Percentiles rank a stretch among this genome's conserved stretches.
Evolutionary conservation across 1,284 basidiomycete species (phyloP).

Genomic region (Puccinia novopanici): DNA sequence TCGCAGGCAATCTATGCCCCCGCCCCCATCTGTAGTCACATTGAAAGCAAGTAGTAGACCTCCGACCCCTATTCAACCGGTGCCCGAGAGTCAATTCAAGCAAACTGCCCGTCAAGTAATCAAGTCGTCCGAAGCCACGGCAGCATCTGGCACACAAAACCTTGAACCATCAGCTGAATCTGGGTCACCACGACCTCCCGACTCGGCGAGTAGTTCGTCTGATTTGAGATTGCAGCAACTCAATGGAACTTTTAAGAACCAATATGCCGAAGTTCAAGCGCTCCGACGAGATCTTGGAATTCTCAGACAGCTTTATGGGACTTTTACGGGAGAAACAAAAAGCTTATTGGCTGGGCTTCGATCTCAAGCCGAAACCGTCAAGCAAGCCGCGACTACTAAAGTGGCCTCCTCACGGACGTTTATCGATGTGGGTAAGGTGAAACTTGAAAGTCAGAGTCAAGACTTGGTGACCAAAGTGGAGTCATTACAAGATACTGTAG

Average conservation of each 20-base stretch:
- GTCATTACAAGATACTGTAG: slow-evolving; percentile 88
- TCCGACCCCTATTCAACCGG: slow-evolving; percentile 66
- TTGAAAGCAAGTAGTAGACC: slow-evolving; percentile 60
- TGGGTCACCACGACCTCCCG: slow-evolving; percentile 45
- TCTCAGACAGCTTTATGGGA: slow-evolving; percentile 88
- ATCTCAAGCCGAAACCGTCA: slow-evolving; percentile 79
- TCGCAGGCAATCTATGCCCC: slow-evolving; percentile 62
- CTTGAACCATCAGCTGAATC: slow-evolving; percentile 39
- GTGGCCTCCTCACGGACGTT: slow-evolving; percentile 84
- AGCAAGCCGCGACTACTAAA: slow-evolving; percentile 73
- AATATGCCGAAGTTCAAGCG: slow-evolving; percentile 91
- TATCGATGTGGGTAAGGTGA: slow-evolving; percentile 86
- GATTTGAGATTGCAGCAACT: slow-evolving; percentile 65
- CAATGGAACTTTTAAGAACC: slow-evolving; percentile 79
- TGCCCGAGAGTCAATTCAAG: slow-evolving; percentile 72
- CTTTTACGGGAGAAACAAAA: slow-evolving; percentile 88
- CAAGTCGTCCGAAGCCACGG: slow-evolving; percentile 44
- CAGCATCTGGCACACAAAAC: not conserved
- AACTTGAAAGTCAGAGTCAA: slow-evolving; percentile 83
- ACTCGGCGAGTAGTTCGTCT: slow-evolving; percentile 13
- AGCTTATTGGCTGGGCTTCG: slow-evolving; percentile 75
- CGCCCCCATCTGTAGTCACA: slow-evolving; percentile 38
- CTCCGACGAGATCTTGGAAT: slow-evolving; percentile 87
- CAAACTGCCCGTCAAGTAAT: slow-evolving; percentile 68
- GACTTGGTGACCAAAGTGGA: slow-evolving; percentile 89